Evolutionary conservation across 2,329 filamentous ascomycete genomes (phyloP), one percentile per base, ranked within the genome.

Genomic region (Paracorniculantispora psalliotae): DNA sequence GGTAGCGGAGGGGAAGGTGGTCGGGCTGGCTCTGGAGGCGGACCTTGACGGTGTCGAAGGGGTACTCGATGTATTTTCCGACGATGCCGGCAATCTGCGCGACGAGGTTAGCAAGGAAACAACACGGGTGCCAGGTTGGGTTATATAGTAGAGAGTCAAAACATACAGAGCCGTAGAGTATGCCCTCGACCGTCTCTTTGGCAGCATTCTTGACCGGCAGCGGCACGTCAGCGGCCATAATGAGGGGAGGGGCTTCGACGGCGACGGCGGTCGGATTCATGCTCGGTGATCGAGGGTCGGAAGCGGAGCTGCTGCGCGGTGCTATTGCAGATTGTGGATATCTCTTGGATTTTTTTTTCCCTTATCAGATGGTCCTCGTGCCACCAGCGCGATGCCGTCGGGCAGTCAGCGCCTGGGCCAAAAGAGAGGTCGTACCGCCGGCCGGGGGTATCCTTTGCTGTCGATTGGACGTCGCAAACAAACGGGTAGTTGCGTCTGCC

Each of bases 31-130:
- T 94, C 73, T 99, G 94, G 12, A 99, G 84, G 43, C 94, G 90
- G 61, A 99, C 94, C 77, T 99, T 99, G 73, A 99, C 88, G 0
- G 94, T 99, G 75, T 99, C 94, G 75, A 99, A 99, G 25, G 94
- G 94, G 72, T 97, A 99, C 73, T 99, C 94, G 70, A 99, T 93
- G 72, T 93, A 91, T 78, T 97, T 99, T 63, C 93, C 93, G 37
- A 91, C 87, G 61, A 96, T 85, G 61, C 94, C 94, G 58, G 93
- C 92, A 61, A 84, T 73, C 89, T 92, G 64, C 44, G 39, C 12
- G n/a, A 13, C 4, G 25, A 15, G 17, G 39, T 49, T 25, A 47
- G 30, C 28, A 30, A 17, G 5, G 48, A 9, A 4, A 6, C 37
- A 4, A 12, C 47, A 28, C 12, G 6, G 21, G 17, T 5, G 7